Percentiles rank a stretch among this genome's conserved stretches.
Conservation (phyloP, 2,329 filamentous ascomycete genomes). For the Immersiporthe knoxdaviesiana region DNA sequence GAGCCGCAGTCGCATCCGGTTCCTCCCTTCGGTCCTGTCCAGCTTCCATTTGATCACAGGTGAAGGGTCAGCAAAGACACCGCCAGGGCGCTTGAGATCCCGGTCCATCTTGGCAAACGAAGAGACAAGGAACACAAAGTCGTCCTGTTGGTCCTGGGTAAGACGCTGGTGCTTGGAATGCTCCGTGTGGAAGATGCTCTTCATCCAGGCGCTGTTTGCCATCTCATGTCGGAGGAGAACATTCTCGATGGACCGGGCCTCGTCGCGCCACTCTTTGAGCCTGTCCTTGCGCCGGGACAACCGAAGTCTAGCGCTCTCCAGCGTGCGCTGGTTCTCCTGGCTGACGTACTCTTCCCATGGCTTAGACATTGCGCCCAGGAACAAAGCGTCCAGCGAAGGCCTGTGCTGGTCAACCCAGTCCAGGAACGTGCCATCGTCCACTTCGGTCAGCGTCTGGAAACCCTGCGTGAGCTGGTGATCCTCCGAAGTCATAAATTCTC, state of each 20-base stretch:
- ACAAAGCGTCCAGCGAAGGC: slow-evolving; percentile 76
- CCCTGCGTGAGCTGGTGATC: slow-evolving; percentile 65
- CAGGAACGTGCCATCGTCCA: slow-evolving; percentile 88
- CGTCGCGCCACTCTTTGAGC: slow-evolving; percentile 76
- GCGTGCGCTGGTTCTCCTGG: slow-evolving; percentile 78
- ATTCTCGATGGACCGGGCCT: slow-evolving; percentile 70
- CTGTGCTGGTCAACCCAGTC: slow-evolving; percentile 86
- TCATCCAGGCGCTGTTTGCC: slow-evolving; percentile 88
- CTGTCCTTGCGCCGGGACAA: slow-evolving; percentile 79
- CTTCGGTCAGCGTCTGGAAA: slow-evolving; percentile 81
- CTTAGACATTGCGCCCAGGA: slow-evolving; percentile 79
- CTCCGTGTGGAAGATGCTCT: slow-evolving; percentile 92
- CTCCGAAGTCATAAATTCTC: slow-evolving; percentile 65
- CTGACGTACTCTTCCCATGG: slow-evolving; percentile 87
- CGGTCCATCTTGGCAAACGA: slow-evolving; percentile 78
- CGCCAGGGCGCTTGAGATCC: slow-evolving; percentile 77
- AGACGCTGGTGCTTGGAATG: slow-evolving; percentile 88
- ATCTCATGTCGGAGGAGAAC: slow-evolving; percentile 81
- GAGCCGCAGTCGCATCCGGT: slow-evolving; percentile 89
- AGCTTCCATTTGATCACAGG: slow-evolving; percentile 80
- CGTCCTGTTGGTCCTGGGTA: slow-evolving; percentile 92
- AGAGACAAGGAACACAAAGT: slow-evolving; percentile 74
- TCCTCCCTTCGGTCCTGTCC: slow-evolving; percentile 92
- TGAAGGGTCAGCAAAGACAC: slow-evolving; percentile 69
- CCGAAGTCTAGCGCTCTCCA: slow-evolving; percentile 73